A percentile compares a stretch with the other conserved stretches of the same genome.
These are phyloP conservation scores for Aspergillus candidus DNA, from an alignment of 2,329 filamentous ascomycete species.

Conservation along the genomic window DNA sequence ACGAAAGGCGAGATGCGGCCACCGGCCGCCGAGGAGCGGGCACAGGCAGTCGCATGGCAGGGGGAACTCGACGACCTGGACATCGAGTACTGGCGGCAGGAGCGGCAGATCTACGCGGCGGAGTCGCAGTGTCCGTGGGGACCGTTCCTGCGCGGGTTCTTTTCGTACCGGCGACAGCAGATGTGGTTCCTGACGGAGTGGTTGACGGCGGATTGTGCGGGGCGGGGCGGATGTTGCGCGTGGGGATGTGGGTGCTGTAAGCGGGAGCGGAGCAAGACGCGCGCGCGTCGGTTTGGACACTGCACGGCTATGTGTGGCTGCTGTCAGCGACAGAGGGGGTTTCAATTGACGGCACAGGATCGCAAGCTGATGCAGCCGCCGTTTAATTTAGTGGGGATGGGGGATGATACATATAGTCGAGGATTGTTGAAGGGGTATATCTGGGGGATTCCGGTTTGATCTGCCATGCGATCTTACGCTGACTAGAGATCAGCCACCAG, in stretches of 20 bases:
- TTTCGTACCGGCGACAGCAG: neutral
- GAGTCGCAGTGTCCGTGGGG: conserved; percentile 1
- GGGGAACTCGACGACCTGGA: conserved; percentile 1
- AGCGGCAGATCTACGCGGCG: conserved; percentile 4
- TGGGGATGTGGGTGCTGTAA: conserved; percentile 10
- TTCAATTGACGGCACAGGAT: conserved; percentile 1
- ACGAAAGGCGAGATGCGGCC: neutral
- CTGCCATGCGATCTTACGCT: no score
- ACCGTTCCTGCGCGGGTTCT: conserved; percentile 1
- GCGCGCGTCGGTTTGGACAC: conserved; percentile 1
- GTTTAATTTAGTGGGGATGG: no score
- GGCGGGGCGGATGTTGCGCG: conserved; percentile 9
- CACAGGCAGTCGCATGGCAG: neutral
- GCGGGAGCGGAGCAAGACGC: neutral
- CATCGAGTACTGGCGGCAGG: conserved; percentile 2
- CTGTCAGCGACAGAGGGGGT: conserved; percentile 4
- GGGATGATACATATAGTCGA: no score
- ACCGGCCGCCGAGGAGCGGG: neutral
- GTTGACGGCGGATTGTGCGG: conserved; percentile 7
- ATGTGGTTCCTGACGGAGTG: conserved; percentile 7
- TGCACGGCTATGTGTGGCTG: conserved; percentile 6
- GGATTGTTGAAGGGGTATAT: no score
- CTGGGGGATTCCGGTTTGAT: no score
- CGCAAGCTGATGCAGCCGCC: no score
- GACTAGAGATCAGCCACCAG: no score